phyloP scores from a whole-genome alignment of 176 grass and related monocot genomes.

The Aegilops umbellulata region DNA sequence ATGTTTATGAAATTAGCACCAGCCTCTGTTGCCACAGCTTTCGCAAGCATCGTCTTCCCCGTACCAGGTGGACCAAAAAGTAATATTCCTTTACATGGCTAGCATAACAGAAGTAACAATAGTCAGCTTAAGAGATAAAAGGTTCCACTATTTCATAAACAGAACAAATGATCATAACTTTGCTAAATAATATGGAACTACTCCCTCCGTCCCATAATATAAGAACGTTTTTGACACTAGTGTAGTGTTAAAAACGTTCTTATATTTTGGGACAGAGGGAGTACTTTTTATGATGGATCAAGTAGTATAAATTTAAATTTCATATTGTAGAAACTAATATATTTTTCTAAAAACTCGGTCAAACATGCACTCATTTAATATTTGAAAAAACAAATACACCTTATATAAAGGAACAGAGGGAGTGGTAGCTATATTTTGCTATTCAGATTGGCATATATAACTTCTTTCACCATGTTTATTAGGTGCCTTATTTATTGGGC shows the following conservation, averaged over 20 bases:
- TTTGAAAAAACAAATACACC: too few species aligned
- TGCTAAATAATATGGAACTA: not conserved
- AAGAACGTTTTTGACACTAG: too few species aligned
- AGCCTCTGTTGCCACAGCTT: constrained; percentile 96
- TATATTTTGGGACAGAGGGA: too few species aligned
- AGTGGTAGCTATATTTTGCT: not conserved
- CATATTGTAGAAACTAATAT: too few species aligned
- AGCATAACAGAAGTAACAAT: not conserved
- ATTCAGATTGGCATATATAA: not conserved
- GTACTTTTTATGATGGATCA: too few species aligned
- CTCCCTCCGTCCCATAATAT: too few species aligned
- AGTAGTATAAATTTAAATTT: too few species aligned
- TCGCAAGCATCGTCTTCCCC: constrained; percentile 99
- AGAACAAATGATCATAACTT: not conserved
- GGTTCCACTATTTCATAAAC: not conserved
- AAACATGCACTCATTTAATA: too few species aligned
- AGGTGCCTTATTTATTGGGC: not conserved
- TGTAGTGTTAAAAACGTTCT: too few species aligned
- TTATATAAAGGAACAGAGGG: too few species aligned
- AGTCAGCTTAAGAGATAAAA: not conserved
- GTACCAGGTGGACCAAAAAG: constrained; percentile 98
- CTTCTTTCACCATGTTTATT: not conserved
- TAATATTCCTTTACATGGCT: constrained; percentile 98
- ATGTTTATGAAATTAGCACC: constrained; percentile 99
- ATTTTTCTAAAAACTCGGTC: too few species aligned